Conservation (phyloP, 73 alveolate species). For the Blepharisma stoltei region DNA sequence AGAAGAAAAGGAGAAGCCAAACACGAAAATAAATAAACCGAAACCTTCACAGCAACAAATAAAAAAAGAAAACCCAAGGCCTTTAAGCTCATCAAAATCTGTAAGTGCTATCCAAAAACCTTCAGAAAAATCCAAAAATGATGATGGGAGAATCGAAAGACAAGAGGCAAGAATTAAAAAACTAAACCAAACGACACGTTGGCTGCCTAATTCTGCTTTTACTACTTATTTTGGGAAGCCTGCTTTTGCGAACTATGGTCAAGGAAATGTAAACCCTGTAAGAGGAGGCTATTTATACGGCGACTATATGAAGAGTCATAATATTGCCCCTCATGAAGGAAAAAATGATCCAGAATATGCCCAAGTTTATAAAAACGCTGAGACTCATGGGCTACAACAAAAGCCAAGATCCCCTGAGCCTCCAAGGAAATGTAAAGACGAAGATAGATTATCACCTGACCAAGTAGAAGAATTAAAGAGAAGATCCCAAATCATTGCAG, state of each 20-base stretch:
- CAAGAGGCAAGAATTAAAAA: not conserved
- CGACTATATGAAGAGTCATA: conserved; percentile 87
- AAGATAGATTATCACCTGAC: not conserved
- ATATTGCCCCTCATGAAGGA: conserved; percentile 88
- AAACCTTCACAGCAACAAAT: too few species aligned
- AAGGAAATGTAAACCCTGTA: conserved; percentile 87
- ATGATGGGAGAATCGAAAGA: not conserved
- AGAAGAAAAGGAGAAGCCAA: too few species aligned
- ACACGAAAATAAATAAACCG: too few species aligned
- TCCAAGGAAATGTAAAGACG: not conserved
- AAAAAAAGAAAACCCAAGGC: too few species aligned
- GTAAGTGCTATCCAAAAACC: too few species aligned
- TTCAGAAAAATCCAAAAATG: too few species aligned
- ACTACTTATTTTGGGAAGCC: conserved; percentile 96
- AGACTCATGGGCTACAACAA: not conserved
- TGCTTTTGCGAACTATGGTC: conserved; percentile 93
- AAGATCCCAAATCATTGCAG: not conserved
- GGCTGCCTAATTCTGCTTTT: conserved; percentile 93
- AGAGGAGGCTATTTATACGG: conserved; percentile 94
- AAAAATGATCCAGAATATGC: conserved; percentile 79
- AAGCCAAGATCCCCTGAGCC: not conserved
- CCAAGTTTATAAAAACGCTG: conserved; percentile 60
- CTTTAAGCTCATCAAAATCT: too few species aligned
- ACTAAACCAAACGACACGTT: conserved; percentile 81
- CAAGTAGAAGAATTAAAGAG: not conserved